Evolutionary conservation across 345 rosid genomes (phyloP), one percentile per base, ranked within the genome.

Genomic region (Nasturtium officinale): DNA sequence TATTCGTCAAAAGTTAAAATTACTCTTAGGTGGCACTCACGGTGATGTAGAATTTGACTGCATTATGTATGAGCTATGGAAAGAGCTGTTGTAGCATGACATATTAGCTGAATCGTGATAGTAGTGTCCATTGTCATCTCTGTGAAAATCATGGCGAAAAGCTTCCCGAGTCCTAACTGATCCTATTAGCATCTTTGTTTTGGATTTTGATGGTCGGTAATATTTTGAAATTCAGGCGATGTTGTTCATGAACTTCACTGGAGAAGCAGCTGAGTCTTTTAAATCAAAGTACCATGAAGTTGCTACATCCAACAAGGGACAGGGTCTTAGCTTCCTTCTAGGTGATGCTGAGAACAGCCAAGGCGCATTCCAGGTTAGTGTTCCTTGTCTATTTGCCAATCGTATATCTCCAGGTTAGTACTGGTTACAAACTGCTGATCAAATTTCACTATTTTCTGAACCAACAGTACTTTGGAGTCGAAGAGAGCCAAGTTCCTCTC

Each of bases 361-460:
- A 85, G 89, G 86, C 65, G 97, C 97, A 54, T 82, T 95, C 78
- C 96, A 95, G 99, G 99, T 94, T 60, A 26, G 85, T 78, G n/a
- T 56, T 68, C 46, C 50, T 48, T 13, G 11, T 2, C 11, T 55
- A 10, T 66, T 56, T 70, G 43, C 23, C 54, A 50, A 61, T 25
- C 13, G 61, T 20, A 37, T 65, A 55, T 54, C 13, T 50, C 20
- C 33, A 61, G 37, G 3, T n/a, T 26, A 42, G 23, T 26, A 9
- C 37, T 37, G 32, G 13, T 75, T 50, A 61, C 45, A 42, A 30
- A 54, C 9, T 61, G 68, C 46, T 45, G 32, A 66, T 15, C 61
- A 32, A 5, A 20, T 55, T 48, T 33, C 25, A 55, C 40, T 23
- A 7, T 70, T 28, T 62, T 50, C 28, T 65, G 60, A 64, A 77